Evolutionary conservation across 345 rosid genomes (phyloP).

Genomic region (Schrenkiella parvula): DNA sequence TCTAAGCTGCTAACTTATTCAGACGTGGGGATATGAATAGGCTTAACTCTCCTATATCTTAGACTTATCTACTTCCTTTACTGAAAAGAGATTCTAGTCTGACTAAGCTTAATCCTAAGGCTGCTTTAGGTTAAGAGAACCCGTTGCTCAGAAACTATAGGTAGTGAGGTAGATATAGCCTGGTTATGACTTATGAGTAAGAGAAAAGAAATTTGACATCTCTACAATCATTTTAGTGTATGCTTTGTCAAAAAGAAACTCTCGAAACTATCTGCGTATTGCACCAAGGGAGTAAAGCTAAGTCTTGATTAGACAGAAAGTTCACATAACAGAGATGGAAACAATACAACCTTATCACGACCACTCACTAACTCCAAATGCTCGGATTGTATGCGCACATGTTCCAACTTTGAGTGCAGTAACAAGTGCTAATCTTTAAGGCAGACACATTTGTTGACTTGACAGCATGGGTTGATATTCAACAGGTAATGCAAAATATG

Average conservation of each 20-base stretch:
- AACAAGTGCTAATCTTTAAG: conserved; percentile 20
- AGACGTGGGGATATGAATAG: not conserved
- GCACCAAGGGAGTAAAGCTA: conserved; percentile 23
- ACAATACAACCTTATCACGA: conserved; percentile 21
- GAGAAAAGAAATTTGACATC: not conserved
- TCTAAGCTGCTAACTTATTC: not conserved
- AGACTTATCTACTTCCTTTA: not conserved
- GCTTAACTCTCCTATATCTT: not conserved
- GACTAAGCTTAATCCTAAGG: not conserved
- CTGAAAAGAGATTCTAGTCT: not conserved
- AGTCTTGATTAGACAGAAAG: conserved; percentile 33
- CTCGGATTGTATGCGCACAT: conserved; percentile 31
- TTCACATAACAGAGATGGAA: conserved; percentile 12
- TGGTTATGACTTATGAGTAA: not conserved
- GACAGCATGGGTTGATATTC: conserved; percentile 27
- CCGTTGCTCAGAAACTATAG: not conserved
- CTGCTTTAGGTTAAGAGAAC: not conserved
- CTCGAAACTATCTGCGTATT: conserved; percentile 21
- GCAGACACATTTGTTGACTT: conserved; percentile 29
- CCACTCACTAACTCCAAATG: conserved; percentile 22
- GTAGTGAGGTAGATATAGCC: conserved; percentile 18
- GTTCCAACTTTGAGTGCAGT: conserved; percentile 28
- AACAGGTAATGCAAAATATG: conserved; percentile 18
- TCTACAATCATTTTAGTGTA: conserved; percentile 10
- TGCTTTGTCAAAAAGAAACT: conserved; percentile 24